Base-by-base conservation (phyloP, 805 yeast genomes). In the Blastobotrys parvus region DNA sequence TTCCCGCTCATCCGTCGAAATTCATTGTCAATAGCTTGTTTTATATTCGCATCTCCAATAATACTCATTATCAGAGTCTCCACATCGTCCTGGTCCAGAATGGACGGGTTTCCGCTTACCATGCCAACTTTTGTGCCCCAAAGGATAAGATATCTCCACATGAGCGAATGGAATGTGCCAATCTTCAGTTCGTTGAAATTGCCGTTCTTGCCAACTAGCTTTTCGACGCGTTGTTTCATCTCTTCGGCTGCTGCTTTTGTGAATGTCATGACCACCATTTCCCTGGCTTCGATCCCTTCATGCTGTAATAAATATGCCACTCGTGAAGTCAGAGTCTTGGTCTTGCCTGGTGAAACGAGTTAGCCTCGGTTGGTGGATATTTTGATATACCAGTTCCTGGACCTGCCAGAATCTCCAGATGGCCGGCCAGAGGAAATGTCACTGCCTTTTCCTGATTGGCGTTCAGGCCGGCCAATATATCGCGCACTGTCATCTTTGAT, bases 221-320 rank as follows among this genome's bases (percentile, higher is more conserved):
- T 56, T 2, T 48, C 39, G 19, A 90, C 61, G 34, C 97, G 68
- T 25, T 76, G 81, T 10, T 67, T 63, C 84, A 90, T 80, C 62
- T 90, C 97, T 41, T 69, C 73, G 1, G 97, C 94, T 0, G 98
- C 97, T 54, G 83, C 85, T 53, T 85, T 84, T 10, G 97, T 90
- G 65, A 90, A 90, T 0, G 97, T 89, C 4, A 96, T 86, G 17
- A 89, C 92, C 1, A 90, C 73, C 16, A 92, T 71, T 38, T 72
- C 64, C 27, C 69, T 66, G 0, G 97, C 89, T 1, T 68, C 65
- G 0, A 84, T 60, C 1, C 69, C 61, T 29, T 73, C 68, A 6
- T 71, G 59, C 2, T 74, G 46, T 5, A 89, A 51, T 22, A 89
- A 64, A 53, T 78, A 74, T 0, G 89, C 89, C 7, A 89, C 92